phyloP scores from a whole-genome alignment of 179 eudicot genomes.

The Amaranthus tricolor region DNA sequence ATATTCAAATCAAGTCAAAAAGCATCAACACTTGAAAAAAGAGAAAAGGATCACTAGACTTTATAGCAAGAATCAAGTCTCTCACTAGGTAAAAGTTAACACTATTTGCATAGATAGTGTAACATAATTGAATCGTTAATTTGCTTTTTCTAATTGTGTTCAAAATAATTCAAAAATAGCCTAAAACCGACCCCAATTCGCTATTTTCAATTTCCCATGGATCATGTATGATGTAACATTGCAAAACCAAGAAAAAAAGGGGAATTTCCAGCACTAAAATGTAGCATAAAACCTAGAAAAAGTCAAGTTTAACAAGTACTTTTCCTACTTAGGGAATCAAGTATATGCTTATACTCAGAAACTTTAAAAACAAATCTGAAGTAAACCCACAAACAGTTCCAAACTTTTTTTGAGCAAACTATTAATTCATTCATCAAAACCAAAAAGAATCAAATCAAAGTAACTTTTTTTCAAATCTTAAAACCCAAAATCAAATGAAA shows the following conservation, averaged over 20 bases:
- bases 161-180: too few relatives aligned
- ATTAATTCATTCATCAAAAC: not conserved
- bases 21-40: not conserved
- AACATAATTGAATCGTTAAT: too few relatives aligned
- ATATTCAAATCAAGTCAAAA: conserved; percentile 9
- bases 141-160: too few relatives aligned
- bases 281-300: not conserved
- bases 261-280: not conserved
- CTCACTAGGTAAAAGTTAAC: too few relatives aligned
- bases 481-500: conserved; percentile 12
- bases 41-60: not conserved
- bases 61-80: not conserved
- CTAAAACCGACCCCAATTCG: too few relatives aligned
- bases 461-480: conserved; percentile 12
- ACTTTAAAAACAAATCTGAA: not conserved
- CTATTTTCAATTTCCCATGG: too few relatives aligned
- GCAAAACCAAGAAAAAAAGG: not conserved
- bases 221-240: not conserved
- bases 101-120: too few relatives aligned
- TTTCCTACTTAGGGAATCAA: not conserved
- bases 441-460: not conserved
- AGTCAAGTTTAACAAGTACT: not conserved
- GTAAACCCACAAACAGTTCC: conserved; percentile 1
- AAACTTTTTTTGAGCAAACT: not conserved
- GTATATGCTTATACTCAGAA: not conserved